These are phyloP conservation scores for Hirschioporus abietinus DNA, from an alignment of 768 basidiomycete genomes.

Conservation along the genomic window DNA sequence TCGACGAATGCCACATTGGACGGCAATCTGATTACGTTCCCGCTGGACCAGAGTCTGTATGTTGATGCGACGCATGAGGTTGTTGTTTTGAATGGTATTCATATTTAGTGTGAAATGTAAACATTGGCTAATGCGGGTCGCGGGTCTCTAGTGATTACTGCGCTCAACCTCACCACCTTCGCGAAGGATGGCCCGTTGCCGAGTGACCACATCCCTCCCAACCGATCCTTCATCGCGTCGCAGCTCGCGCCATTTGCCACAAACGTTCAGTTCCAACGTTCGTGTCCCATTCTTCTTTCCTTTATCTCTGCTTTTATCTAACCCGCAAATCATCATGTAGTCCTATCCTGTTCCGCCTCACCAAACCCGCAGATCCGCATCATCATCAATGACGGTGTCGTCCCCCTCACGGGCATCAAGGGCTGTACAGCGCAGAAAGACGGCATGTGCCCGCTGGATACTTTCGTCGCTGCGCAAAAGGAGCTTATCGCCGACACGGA, in stretches of 20 bases:
- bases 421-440: slow-evolving; percentile 70
- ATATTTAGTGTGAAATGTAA: background rate
- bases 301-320: background rate
- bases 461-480: slow-evolving; percentile 67
- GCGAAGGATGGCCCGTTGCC: slow-evolving; percentile 72
- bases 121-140: background rate
- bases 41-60: slow-evolving; percentile 65
- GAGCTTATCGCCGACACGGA: slow-evolving; percentile 60
- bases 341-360: slow-evolving; percentile 53
- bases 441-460: slow-evolving; percentile 71
- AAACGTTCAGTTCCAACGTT: slow-evolving; percentile 86
- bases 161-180: slow-evolving; percentile 75
- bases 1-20: slow-evolving; percentile 83
- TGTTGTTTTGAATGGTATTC: slow-evolving; percentile 76
- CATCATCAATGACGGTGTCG: slow-evolving; percentile 84
- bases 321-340: slow-evolving; percentile 29
- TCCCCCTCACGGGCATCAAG: slow-evolving; percentile 69
- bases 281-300: slow-evolving; percentile 17
- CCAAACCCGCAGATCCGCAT: slow-evolving; percentile 64
- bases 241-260: slow-evolving; percentile 85
- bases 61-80: slow-evolving; percentile 92
- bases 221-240: slow-evolving; percentile 66
- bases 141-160: slow-evolving; percentile 59
- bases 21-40: slow-evolving; percentile 62
- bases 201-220: slow-evolving; percentile 58